A percentile compares a stretch with the other conserved stretches of the same genome.
Conservation (phyloP, 805 yeast genomes). For the Cyberlindnera euphorbiae region DNA sequence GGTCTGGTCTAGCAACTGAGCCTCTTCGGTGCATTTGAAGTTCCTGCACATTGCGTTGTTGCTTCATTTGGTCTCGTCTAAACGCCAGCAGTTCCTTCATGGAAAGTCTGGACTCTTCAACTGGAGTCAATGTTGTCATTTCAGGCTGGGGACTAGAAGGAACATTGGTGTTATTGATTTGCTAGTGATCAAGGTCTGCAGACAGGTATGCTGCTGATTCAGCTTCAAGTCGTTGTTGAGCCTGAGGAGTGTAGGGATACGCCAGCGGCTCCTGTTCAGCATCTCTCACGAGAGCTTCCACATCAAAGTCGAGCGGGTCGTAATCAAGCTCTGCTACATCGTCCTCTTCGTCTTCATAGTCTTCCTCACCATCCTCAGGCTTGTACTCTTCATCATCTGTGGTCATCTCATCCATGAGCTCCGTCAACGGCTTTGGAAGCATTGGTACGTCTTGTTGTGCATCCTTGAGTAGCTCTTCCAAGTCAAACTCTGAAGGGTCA, state of each 20-base stretch:
- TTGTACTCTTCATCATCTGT: conserved; percentile 12
- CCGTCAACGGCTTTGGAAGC: conserved; percentile 7
- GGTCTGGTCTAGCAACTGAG: background rate
- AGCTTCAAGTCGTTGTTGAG: conserved; percentile 2
- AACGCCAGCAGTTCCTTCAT: conserved; percentile 8
- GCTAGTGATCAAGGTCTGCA: background rate
- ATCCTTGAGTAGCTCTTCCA: conserved; percentile 7
- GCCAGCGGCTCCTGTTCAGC: conserved; percentile 8
- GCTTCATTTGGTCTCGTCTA: conserved; percentile 11
- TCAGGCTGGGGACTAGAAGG: background rate
- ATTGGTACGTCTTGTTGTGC: conserved; percentile 7
- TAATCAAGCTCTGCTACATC: conserved; percentile 1
- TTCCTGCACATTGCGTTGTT: too few species aligned
- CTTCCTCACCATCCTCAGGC: conserved; percentile 7
- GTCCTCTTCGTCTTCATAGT: conserved; percentile 8
- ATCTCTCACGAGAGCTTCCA: conserved; percentile 7
- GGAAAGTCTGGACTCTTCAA: background rate
- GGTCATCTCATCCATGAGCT: conserved; percentile 7
- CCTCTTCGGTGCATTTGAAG: too few species aligned
- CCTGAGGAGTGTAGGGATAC: conserved; percentile 12
- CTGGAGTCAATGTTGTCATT: background rate
- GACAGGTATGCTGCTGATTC: too few species aligned
- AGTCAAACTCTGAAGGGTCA: conserved; percentile 4
- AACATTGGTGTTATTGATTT: background rate
- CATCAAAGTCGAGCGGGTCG: conserved; percentile 8